Conservation (phyloP, 1,139 yeast genomes). For the Pichia sp. region DNA sequence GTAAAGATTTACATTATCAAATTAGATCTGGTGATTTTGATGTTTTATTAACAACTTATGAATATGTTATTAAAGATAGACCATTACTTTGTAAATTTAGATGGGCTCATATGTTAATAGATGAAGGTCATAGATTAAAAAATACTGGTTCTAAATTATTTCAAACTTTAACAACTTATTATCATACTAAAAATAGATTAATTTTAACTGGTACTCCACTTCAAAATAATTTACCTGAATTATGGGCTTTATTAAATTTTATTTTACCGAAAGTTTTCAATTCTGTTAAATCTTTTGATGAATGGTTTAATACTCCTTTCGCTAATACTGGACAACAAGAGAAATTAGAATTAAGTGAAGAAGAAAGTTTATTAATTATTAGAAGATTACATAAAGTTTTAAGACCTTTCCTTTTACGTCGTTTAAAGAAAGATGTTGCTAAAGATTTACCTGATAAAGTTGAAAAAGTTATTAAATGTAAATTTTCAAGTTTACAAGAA, state of each 20-base stretch:
- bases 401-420: constrained; percentile 87
- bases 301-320: constrained; percentile 83
- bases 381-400: constrained; percentile 93
- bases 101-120: constrained; percentile 85
- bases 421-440: constrained; percentile 95
- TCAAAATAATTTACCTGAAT: constrained; percentile 77
- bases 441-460: constrained; percentile 93
- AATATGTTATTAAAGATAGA: constrained; percentile 69
- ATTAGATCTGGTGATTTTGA: constrained; percentile 64
- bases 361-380: constrained; percentile 88
- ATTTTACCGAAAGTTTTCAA: constrained; percentile 76
- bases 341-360: constrained; percentile 74
- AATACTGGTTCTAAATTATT: constrained; percentile 71
- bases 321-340: constrained; percentile 79
- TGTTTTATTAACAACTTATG: constrained; percentile 71
- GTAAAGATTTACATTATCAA: constrained; percentile 57
- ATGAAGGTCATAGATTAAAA: constrained; percentile 87
- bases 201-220: constrained; percentile 85
- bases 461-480: constrained; percentile 91
- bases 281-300: constrained; percentile 79
- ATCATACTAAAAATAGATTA: constrained; percentile 67
- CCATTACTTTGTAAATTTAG: constrained; percentile 57
- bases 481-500: constrained; percentile 81
- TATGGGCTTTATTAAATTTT: constrained; percentile 76
- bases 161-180: constrained; percentile 60